Conservation (phyloP, 805 yeast genomes). For the Blastobotrys parvus region DNA sequence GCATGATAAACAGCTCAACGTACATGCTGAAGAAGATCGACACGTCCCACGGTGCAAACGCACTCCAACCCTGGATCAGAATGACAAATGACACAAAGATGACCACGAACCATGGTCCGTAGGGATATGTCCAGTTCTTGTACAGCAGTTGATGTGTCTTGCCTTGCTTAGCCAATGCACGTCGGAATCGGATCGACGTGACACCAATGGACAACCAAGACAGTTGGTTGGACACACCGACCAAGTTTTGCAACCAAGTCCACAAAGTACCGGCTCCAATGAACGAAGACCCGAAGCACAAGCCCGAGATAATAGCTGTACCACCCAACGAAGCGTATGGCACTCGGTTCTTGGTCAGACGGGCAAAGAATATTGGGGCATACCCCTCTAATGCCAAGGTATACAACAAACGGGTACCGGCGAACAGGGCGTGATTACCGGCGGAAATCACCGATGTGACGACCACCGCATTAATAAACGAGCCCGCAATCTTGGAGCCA, state of each 20-base stretch:
- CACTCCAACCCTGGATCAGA: constrained; percentile 56
- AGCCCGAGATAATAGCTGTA: constrained; percentile 48
- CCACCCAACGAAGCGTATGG: constrained; percentile 40
- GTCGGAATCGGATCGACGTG: constrained; percentile 47
- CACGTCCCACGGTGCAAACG: constrained; percentile 58
- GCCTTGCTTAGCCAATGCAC: constrained; percentile 34
- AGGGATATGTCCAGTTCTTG: constrained; percentile 46
- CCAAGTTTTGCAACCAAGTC: constrained; percentile 45
- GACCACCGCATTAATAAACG: constrained; percentile 51
- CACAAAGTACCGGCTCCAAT: constrained; percentile 47
- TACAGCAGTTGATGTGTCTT: constrained; percentile 35
- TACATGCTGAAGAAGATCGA: constrained; percentile 58
- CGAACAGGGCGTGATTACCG: constrained; percentile 56
- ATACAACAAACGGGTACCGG: constrained; percentile 56
- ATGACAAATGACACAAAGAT: constrained; percentile 40
- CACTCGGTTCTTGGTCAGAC: constrained; percentile 41
- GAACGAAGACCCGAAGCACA: constrained; percentile 51
- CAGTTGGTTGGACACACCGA: constrained; percentile 57
- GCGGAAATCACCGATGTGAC: constrained; percentile 57
- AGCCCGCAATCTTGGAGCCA: constrained; percentile 38
- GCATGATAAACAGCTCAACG: constrained; percentile 52
- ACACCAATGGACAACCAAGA: constrained; percentile 54
- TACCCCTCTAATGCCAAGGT: constrained; percentile 50
- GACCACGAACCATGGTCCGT: constrained; percentile 42
- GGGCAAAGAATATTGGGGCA: constrained; percentile 45